A percentile compares a stretch with the other conserved stretches of the same genome.
Evolutionary conservation across 2,329 filamentous ascomycete species (phyloP).

Genomic region (Neonectria sp.): DNA sequence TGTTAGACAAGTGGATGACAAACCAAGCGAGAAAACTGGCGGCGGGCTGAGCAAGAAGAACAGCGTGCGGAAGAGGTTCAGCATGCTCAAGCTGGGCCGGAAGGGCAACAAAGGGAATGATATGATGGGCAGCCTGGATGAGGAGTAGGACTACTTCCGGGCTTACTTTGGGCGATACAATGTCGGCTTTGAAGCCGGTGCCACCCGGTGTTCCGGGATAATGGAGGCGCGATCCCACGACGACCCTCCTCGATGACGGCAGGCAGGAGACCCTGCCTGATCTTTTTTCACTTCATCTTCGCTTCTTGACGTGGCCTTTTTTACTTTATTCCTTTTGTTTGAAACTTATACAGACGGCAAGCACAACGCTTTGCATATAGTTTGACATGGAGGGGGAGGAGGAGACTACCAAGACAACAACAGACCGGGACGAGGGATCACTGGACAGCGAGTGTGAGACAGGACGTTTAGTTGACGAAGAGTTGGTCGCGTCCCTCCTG

Average conservation of each 20-base stretch:
- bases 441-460: slow-evolving; percentile 1
- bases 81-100: slow-evolving; percentile 81
- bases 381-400: slow-evolving; percentile 4
- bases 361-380: slow-evolving; percentile 3
- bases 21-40: slow-evolving; percentile 45
- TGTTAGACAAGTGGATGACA: slow-evolving; percentile 42
- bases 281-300: slow-evolving; percentile 12
- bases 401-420: background rate
- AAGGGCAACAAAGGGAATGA: slow-evolving; percentile 72
- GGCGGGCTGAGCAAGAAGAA: slow-evolving; percentile 64
- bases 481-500: slow-evolving; percentile 4
- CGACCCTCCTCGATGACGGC: slow-evolving; percentile 16
- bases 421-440: background rate
- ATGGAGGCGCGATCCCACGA: slow-evolving; percentile 17
- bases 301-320: slow-evolving; percentile 11
- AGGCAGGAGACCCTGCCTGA: slow-evolving; percentile 3
- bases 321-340: slow-evolving; percentile 18
- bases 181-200: slow-evolving; percentile 41
- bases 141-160: slow-evolving; percentile 63
- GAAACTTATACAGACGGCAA: slow-evolving; percentile 6
- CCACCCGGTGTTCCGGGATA: slow-evolving; percentile 26
- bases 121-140: slow-evolving; percentile 69
- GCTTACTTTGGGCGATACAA: slow-evolving; percentile 48
- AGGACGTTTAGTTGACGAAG: slow-evolving; percentile 1
- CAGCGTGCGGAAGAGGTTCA: slow-evolving; percentile 84